Base-by-base conservation (phyloP, 805 yeast species). In the Brettanomyces anomalus region DNA sequence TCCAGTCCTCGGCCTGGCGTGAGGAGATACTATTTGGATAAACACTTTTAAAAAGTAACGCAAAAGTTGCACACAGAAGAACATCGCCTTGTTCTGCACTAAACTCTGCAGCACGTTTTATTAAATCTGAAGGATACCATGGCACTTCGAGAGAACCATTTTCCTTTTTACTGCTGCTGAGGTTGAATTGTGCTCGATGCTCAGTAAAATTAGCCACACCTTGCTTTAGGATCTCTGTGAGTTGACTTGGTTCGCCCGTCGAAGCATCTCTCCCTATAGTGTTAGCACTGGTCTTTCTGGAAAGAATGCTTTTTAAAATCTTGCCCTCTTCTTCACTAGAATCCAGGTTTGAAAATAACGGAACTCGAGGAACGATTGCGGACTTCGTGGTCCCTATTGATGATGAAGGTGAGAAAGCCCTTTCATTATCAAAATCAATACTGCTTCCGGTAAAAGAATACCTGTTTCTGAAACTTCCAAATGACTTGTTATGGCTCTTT, bases 1-100 rank as follows among this genome's bases (percentile, higher is more conserved):
- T 57, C 72, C 82, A 75, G 41, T 79, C 85, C 52, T 78, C 71
- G 7, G 76, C 62, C 36, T 62, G 60, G 3, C 51, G 52, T 36
- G 51, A 49, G 3, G 55, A 45, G 20, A 56, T 56, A 15, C 54
- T 50, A 3, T 41, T 40, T 24, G 71, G 66, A 44, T 67, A 68
- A 42, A 45, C 51, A 4, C 65, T 65, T 43, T 67, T 70, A 55
- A 83, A 79, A 31, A 84, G 54, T 20, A 79, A 51, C 0, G 80
- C 65, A 31, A 84, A 49, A 0, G 82, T 70, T 4, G 83, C 71
- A 46, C 81, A 68, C 69, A 79, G 65, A 13, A 79, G 63, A 15
- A 80, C 52, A 55, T 84, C 87, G 1, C 90, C 90, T 49, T 79
- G 83, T 7, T 58, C 58, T 4, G 72, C 56, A 36, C 81, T 73